Conservation (phyloP, 169 alveolate genomes). For the Plasmodium adleri region DNA sequence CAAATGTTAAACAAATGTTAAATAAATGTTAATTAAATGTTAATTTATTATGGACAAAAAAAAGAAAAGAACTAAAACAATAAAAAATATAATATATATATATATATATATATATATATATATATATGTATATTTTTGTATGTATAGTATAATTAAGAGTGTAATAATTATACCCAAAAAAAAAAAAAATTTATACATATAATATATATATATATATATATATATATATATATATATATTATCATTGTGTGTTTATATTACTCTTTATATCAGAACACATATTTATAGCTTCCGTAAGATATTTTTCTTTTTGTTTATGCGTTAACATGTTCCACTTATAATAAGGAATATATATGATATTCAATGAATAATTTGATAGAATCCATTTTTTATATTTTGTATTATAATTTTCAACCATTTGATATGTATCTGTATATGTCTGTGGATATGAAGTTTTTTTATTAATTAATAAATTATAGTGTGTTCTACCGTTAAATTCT, state of each 20-base stretch:
- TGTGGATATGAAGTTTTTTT: neutral
- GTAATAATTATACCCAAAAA: too few relatives aligned
- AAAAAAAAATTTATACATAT: too few relatives aligned
- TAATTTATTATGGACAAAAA: neutral
- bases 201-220: too few relatives aligned
- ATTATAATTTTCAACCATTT: slow-evolving; percentile 37
- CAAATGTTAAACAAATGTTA: too few relatives aligned
- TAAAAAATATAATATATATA: neutral
- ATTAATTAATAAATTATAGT: slow-evolving; percentile 31
- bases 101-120: neutral
- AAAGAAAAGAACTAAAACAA: neutral
- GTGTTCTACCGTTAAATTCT: slow-evolving; percentile 73
- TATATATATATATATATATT: too few relatives aligned
- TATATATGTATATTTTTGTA: neutral
- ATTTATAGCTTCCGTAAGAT: slow-evolving; percentile 8
- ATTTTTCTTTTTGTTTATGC: slow-evolving; percentile 18
- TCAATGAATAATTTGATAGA: slow-evolving; percentile 14
- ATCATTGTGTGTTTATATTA: too few relatives aligned
- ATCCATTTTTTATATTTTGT: slow-evolving; percentile 63
- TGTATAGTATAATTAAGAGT: too few relatives aligned
- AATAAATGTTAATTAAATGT: neutral
- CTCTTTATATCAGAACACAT: too few relatives aligned
- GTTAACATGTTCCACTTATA: slow-evolving; percentile 47
- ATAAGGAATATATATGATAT: slow-evolving; percentile 35
- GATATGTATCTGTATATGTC: neutral